Percentiles rank a stretch among this genome's conserved stretches.
Evolutionary conservation across 2,329 filamentous ascomycete genomes (phyloP).

Genomic region (Venturia pyrina): DNA sequence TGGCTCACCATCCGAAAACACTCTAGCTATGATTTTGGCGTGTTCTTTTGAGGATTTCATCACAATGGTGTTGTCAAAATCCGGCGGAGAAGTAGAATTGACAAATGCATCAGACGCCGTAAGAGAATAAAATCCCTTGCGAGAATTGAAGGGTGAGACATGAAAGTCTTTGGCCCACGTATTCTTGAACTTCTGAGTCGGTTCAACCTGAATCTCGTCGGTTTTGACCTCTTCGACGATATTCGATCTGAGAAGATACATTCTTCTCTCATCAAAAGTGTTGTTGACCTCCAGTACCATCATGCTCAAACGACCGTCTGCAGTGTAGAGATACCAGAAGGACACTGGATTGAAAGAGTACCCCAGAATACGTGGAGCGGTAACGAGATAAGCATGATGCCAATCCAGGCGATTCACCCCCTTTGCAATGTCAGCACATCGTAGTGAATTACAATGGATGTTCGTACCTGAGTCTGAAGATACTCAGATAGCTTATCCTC

Average conservation of each 20-base stretch:
- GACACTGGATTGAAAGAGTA: slow-evolving; percentile 69
- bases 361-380: slow-evolving; percentile 57
- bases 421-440: slow-evolving; percentile 28
- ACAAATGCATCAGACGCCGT: slow-evolving; percentile 36
- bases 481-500: slow-evolving; percentile 53
- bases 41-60: slow-evolving; percentile 50
- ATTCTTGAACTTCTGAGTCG: slow-evolving; percentile 32
- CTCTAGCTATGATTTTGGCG: slow-evolving; percentile 50
- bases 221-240: slow-evolving; percentile 16
- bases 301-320: slow-evolving; percentile 45
- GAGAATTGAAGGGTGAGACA: slow-evolving; percentile 62
- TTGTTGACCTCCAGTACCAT: slow-evolving; percentile 70
- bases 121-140: slow-evolving; percentile 38
- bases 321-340: slow-evolving; percentile 68
- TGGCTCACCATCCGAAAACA: slow-evolving; percentile 44
- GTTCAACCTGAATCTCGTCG: neutral
- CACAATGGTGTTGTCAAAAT: slow-evolving; percentile 51
- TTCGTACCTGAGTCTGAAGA: slow-evolving; percentile 44
- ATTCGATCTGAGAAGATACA: slow-evolving; percentile 49
- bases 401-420: slow-evolving; percentile 49
- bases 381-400: slow-evolving; percentile 60
- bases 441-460: slow-evolving; percentile 5
- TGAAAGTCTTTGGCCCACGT: slow-evolving; percentile 64
- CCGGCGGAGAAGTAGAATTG: slow-evolving; percentile 20
- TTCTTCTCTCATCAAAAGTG: slow-evolving; percentile 61